phyloP scores from a whole-genome alignment of 129 eudicot genomes.

The Rutidosis leptorrhynchoides region DNA sequence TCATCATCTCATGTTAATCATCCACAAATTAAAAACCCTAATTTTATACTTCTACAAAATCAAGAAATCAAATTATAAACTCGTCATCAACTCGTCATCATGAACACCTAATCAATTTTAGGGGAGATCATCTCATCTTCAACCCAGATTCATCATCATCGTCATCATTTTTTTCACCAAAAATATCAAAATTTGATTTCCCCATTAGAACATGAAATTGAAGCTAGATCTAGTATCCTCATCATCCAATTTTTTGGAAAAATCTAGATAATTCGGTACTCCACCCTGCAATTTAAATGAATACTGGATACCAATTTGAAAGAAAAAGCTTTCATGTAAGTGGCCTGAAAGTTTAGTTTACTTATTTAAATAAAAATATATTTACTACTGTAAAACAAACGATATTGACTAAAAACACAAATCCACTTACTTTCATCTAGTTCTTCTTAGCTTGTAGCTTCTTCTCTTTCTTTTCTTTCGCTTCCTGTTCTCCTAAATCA shows the following conservation, averaged over 20 bases:
- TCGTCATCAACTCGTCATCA: too few relatives aligned
- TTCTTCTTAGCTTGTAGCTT: slow-evolving; percentile 91
- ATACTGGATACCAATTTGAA: background rate
- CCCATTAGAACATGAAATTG: too few relatives aligned
- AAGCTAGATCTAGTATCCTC: too few relatives aligned
- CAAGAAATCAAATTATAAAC: too few relatives aligned
- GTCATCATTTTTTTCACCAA: too few relatives aligned
- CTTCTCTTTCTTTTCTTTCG: slow-evolving; percentile 59
- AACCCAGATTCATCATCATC: too few relatives aligned
- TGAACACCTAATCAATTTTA: too few relatives aligned
- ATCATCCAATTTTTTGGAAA: background rate
- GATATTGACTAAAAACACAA: background rate
- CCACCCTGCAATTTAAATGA: background rate
- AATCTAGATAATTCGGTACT: background rate
- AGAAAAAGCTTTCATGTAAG: background rate
- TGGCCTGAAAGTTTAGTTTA: background rate
- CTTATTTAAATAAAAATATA: background rate
- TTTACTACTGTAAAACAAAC: background rate
- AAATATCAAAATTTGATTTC: too few relatives aligned
- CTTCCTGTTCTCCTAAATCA: slow-evolving; percentile 70
- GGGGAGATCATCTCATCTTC: too few relatives aligned
- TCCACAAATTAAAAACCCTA: too few relatives aligned
- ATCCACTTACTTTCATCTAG: slow-evolving; percentile 74
- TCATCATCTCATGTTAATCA: too few relatives aligned
- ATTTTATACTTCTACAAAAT: too few relatives aligned